Evolutionary conservation across 2,329 filamentous ascomycete species (phyloP).

Genomic region (Teratosphaeriaceae sp.): DNA sequence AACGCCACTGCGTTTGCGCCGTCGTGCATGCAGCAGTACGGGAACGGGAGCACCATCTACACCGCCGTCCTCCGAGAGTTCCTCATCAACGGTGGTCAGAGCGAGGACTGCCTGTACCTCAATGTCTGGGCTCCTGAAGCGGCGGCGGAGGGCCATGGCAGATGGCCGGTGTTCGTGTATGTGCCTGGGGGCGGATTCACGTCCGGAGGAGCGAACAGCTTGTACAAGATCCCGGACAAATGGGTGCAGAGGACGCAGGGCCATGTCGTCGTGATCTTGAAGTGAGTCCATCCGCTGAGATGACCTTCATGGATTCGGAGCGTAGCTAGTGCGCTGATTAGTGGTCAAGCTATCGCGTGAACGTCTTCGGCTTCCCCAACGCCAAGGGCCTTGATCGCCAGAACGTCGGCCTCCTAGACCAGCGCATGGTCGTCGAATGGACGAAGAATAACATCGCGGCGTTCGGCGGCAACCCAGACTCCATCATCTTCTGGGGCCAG

Average conservation of each 20-base stretch:
- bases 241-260: neutral
- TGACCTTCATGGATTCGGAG: neutral
- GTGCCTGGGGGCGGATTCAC: neutral
- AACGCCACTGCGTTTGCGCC: neutral
- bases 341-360: neutral
- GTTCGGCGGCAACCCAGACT: conserved; percentile 43
- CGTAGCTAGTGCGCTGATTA: neutral
- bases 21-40: neutral
- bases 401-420: conserved; percentile 36
- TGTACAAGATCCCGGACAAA: conserved; percentile 1
- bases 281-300: neutral
- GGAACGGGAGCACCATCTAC: neutral
- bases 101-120: conserved; percentile 1
- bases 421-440: conserved; percentile 41
- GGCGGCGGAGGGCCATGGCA: neutral
- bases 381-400: conserved; percentile 27
- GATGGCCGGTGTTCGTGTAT: neutral
- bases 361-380: conserved; percentile 2
- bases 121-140: neutral
- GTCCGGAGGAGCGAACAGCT: neutral
- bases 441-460: conserved; percentile 38
- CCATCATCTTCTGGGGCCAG: conserved; percentile 34
- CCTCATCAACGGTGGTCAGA: neutral
- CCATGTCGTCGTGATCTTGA: neutral
- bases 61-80: neutral